Evolutionary conservation across 345 rosid species (phyloP).

Genomic region (Linum lewisii): DNA sequence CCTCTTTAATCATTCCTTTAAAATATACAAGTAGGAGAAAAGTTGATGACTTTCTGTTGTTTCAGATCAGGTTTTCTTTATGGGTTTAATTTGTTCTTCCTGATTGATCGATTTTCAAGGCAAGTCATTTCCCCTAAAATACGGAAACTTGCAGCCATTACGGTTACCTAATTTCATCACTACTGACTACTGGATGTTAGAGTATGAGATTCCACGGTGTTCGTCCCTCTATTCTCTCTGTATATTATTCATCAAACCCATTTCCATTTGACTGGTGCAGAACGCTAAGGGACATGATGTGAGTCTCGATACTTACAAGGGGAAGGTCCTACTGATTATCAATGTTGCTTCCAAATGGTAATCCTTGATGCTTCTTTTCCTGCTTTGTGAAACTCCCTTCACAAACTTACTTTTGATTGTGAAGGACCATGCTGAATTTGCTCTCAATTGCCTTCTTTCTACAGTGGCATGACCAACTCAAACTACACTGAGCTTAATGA

Average conservation of each 20-base stretch:
- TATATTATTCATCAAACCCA: neutral
- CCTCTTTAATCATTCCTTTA: neutral
- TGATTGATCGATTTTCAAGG: too few species aligned
- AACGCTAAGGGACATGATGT: conserved; percentile 19
- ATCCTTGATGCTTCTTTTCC: too few species aligned
- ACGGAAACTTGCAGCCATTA: too few species aligned
- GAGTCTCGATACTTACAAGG: conserved; percentile 18
- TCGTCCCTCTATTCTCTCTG: neutral
- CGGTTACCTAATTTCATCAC: too few species aligned
- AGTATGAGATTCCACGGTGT: too few species aligned
- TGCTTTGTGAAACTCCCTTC: too few species aligned
- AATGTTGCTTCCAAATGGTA: conserved; percentile 30
- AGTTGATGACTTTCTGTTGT: neutral
- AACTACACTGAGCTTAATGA: conserved; percentile 25
- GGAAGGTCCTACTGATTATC: conserved; percentile 23
- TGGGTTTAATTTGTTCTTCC: conserved; percentile 6
- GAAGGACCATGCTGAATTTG: neutral
- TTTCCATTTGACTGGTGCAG: conserved; percentile 6
- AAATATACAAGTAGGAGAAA: too few species aligned
- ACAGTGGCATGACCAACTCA: conserved; percentile 29
- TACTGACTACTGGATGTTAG: neutral
- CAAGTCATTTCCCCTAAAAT: too few species aligned
- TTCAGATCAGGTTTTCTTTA: neutral
- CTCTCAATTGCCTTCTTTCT: neutral
- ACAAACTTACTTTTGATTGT: neutral